Evolutionary conservation across 1,284 basidiomycete species (phyloP).

Genomic region (Tremellales sp.): DNA sequence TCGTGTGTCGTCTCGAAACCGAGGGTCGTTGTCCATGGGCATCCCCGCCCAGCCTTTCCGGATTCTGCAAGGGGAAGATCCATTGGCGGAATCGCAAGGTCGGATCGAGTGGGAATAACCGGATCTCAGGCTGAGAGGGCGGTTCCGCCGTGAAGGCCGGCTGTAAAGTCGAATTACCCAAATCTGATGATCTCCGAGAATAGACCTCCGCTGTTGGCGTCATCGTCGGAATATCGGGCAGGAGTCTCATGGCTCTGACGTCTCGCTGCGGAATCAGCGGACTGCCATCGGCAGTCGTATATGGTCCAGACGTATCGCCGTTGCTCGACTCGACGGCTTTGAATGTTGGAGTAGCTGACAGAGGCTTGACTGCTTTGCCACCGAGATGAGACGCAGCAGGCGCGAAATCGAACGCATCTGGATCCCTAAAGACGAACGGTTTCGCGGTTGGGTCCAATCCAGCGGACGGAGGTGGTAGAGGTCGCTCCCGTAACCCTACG

Average conservation of each 20-base stretch:
- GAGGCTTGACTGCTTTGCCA: too few relatives aligned
- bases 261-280: background rate
- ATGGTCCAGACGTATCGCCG: background rate
- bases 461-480: background rate
- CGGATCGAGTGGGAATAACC: background rate
- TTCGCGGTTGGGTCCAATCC: background rate
- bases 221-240: background rate
- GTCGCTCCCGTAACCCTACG: too few relatives aligned
- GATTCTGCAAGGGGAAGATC: background rate
- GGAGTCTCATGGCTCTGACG: background rate
- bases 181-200: too few relatives aligned
- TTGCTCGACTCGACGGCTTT: background rate
- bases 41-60: too few relatives aligned
- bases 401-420: too few relatives aligned
- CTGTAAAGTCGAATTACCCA: too few relatives aligned
- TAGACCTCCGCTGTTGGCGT: too few relatives aligned
- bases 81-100: background rate
- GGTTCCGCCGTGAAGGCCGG: too few relatives aligned
- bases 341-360: too few relatives aligned
- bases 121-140: too few relatives aligned
- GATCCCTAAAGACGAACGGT: background rate
- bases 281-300: background rate
- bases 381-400: too few relatives aligned
- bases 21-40: background rate
- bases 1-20: slow-evolving; percentile 1